Evolutionary conservation across 768 basidiomycete species (phyloP).

Genomic region (Atractiella rhizophila): DNA sequence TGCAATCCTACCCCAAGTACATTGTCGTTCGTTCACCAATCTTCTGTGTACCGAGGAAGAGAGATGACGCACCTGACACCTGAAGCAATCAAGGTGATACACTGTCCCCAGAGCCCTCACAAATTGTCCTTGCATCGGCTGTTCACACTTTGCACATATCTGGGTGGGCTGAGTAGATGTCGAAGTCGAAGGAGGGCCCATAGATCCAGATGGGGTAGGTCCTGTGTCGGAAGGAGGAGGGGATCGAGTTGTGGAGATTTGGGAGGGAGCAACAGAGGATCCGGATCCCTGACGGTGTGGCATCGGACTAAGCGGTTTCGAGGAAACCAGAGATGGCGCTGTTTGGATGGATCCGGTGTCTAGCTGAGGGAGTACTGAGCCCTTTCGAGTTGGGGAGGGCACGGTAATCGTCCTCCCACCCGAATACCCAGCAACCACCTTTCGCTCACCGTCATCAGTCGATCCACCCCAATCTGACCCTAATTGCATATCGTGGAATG

Average conservation of each 20-base stretch:
- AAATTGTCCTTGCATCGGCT: constrained; percentile 64
- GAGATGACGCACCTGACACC: constrained; percentile 51
- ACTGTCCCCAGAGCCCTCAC: constrained; percentile 82
- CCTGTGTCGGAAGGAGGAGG: background rate
- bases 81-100: constrained; percentile 93
- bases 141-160: constrained; percentile 22
- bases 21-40: constrained; percentile 1
- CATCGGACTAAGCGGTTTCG: too few species aligned
- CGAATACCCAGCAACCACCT: too few species aligned
- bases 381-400: too few species aligned
- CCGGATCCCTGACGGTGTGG: too few species aligned
- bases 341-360: too few species aligned
- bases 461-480: too few species aligned
- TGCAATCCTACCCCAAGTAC: constrained; percentile 47
- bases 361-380: too few species aligned
- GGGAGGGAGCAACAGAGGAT: background rate
- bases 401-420: too few species aligned
- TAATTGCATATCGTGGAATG: too few species aligned
- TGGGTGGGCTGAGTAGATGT: background rate
- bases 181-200: background rate
- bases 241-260: background rate
- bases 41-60: background rate
- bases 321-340: too few species aligned
- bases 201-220: background rate
- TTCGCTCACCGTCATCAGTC: too few species aligned